Evolutionary conservation across 225 moss, liverwort and hornwort genomes (phyloP), one percentile per base, ranked within the genome.

Genomic region (Thuidium tamariscinum): DNA sequence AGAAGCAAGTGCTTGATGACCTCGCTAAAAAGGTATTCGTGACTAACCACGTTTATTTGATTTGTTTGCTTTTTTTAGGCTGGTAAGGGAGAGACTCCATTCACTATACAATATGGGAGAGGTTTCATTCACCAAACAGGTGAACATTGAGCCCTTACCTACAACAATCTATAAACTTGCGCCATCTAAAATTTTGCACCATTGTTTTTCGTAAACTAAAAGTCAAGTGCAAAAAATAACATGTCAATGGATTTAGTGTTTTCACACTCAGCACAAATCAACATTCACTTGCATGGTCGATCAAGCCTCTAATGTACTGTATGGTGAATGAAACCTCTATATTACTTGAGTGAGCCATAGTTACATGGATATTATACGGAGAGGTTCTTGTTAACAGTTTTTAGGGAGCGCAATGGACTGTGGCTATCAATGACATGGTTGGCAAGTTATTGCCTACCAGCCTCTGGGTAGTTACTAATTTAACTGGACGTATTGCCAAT

Each of bases 11-110:
- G 48, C 88, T 93, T 17, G 91, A 93, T 49, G 77, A 81, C 55
- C 90, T 93, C 21, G 93, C 93, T 42, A 70, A 27, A 57, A 51
- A 92, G 92, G 93, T 90, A 59, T 61, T 21, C 39, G 41, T 78
- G 44, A 44, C 66, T 34, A 56, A 46, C 52, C 36, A 61, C 74
- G 48, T 78, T 17, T 30, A 9, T 6, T 39, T 39, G 30, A 73
- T 25, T 63, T n/a, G 55, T 69, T 36, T 55, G 41, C 29, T 23
- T 48, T 29, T 30, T 19, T 29, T 29, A 2, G 26, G 11, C 37
- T 77, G 77, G 56, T 56, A 25, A 77, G 26, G 17, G 37, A 39
- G 27, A 77, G 39, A 10, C 16, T 77, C 26, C 37, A 11, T 77
- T 55, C 76, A 76, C 25, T 7, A 18, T 72, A 48, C 73, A 74